These are phyloP conservation scores for Oenanthe javanica DNA, from an alignment of 140 eudicot species.

Conservation along the genomic window DNA sequence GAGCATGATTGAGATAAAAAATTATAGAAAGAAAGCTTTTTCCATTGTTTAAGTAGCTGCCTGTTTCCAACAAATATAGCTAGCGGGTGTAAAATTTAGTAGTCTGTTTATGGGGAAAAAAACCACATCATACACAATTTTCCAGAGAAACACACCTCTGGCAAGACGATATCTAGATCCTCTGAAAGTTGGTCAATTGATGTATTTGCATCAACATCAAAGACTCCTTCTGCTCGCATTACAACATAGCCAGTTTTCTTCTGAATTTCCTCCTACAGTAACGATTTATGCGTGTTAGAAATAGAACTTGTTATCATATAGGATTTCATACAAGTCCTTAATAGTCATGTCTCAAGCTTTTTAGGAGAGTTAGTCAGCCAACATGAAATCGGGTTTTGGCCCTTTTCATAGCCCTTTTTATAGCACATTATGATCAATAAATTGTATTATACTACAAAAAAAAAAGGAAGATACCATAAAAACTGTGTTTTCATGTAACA, in stretches of 20 bases:
- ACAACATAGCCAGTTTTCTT: constrained; percentile 94
- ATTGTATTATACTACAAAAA: background rate
- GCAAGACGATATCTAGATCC: constrained; percentile 76
- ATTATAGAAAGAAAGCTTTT: background rate
- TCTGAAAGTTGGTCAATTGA: constrained; percentile 88
- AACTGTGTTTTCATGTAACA: background rate
- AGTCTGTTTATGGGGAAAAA: background rate
- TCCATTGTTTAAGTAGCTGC: background rate
- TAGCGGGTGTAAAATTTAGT: background rate
- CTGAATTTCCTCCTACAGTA: constrained; percentile 84
- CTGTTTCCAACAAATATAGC: background rate
- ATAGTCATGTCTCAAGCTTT: background rate
- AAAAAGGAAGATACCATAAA: no score
- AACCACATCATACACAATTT: background rate
- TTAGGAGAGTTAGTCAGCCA: background rate
- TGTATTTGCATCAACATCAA: constrained; percentile 96
- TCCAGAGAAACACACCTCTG: constrained; percentile 45
- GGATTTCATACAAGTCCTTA: background rate
- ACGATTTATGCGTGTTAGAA: background rate
- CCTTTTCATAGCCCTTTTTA: no score
- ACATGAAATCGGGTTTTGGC: background rate
- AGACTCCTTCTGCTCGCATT: constrained; percentile 87
- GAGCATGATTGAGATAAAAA: background rate
- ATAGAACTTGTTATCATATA: background rate
- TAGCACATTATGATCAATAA: background rate